Evolutionary conservation across 306 rosid species (phyloP), one percentile per base, ranked within the genome.

Genomic region (Malus fusca): DNA sequence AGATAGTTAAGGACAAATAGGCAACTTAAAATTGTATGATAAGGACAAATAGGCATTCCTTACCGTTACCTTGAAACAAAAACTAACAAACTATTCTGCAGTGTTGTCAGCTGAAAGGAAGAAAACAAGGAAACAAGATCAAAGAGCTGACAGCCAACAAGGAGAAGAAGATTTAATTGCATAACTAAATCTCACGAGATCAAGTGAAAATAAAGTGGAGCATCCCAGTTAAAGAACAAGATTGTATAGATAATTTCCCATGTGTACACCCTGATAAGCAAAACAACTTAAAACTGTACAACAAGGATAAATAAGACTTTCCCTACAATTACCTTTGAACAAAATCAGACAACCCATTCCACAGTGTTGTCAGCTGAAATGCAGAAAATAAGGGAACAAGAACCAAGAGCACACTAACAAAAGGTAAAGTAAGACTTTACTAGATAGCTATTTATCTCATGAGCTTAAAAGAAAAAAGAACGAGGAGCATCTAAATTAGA

Each of bases 311-410:
- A 71, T 77, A 73, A 81, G 82, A 81, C 76, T 83, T 70, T 61
- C 86, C 80, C 86, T 87, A 85, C 62, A 82, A 83, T 93, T 92
- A 90, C 90, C 98, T 89, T 90, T 79, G 86, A 79, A 87, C 82
- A 80, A 88, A 88, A 83, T 64, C 68, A 82, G 83, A 90, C 83
- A 83, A 82, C 82, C 82, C 83, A 87, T 88, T 83, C 89, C 85
- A 73, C 17, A 72, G 82, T 84, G 83, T 64, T 83, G 89, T 84
- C 79, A 82, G 84, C 90, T 85, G 88, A 85, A 83, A 85, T 67
- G 79, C 84, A 63, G 74, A 77, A 80, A 74, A 71, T 72, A 52
- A 82, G 71, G 58, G 55, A 70, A 69, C 77, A 77, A 73, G 72
- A 69, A 85, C 85, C 82, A 83, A 80, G 40, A 43, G 77, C 86